Percentiles rank a stretch among this genome's conserved stretches.
Evolutionary conservation across 768 basidiomycete species (phyloP).

Genomic region (Boletus pseudopeckii): DNA sequence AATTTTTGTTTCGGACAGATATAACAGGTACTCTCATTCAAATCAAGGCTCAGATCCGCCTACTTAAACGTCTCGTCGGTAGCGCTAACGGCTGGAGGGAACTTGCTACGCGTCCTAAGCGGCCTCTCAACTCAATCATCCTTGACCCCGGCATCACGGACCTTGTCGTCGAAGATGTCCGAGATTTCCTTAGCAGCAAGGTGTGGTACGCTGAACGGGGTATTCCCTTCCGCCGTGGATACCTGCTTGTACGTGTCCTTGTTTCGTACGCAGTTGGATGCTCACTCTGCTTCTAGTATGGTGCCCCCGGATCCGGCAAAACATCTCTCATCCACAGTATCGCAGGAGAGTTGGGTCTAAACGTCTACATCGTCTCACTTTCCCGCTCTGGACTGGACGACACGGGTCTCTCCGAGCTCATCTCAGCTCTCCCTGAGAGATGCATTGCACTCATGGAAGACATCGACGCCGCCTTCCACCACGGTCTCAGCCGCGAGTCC

Average conservation of each 20-base stretch:
- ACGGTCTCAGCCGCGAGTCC: slow-evolving; percentile 36
- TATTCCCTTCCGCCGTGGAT: slow-evolving; percentile 79
- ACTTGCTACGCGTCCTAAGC: slow-evolving; percentile 58
- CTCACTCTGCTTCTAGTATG: slow-evolving; percentile 42
- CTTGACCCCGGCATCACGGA: slow-evolving; percentile 69
- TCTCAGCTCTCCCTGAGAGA: slow-evolving; percentile 60
- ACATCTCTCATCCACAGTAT: slow-evolving; percentile 74
- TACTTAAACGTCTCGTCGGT: slow-evolving; percentile 3
- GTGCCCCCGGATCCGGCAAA: slow-evolving; percentile 75
- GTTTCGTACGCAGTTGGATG: background rate
- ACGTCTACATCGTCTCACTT: slow-evolving; percentile 71
- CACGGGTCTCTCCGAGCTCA: slow-evolving; percentile 50
- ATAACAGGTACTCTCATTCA: slow-evolving; percentile 30
- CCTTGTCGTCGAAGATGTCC: slow-evolving; percentile 61
- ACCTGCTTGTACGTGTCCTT: slow-evolving; percentile 48
- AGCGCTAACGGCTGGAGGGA: slow-evolving; percentile 47
- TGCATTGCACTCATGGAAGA: slow-evolving; percentile 84
- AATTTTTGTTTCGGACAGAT: slow-evolving; percentile 50
- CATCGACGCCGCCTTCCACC: slow-evolving; percentile 72
- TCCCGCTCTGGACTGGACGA: slow-evolving; percentile 65
- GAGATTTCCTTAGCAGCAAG: slow-evolving; percentile 66
- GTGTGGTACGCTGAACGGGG: slow-evolving; percentile 73
- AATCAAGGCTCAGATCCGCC: background rate
- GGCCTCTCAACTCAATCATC: slow-evolving; percentile 63
- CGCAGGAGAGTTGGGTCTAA: slow-evolving; percentile 72